Base-by-base conservation (phyloP, 805 yeast species). In the Candida adriatica region DNA sequence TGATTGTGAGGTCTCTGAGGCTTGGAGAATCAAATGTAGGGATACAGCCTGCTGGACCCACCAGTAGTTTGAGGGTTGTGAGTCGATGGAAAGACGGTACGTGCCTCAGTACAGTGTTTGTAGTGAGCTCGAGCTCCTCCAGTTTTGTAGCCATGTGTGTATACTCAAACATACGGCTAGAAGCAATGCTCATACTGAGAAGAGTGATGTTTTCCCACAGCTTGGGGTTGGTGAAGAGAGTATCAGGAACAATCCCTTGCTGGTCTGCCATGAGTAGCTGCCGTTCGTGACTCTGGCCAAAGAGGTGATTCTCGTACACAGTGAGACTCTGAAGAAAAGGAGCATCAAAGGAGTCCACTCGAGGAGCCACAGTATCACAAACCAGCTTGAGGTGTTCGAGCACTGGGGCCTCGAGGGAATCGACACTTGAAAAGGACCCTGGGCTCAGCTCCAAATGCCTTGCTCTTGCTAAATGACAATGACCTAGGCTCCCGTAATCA, bases 1-100 rank as follows among this genome's bases (percentile, higher is more conserved):
- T 8, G 6, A 35, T 24, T 6, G 14, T 10, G n/a, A 38, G 21
- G 21, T 28, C 26, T 13, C 26, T 32, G 16, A 38, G 16, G 2
- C 32, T 17, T 10, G 32, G 36, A 15, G 34, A 23, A 13, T 29
- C 5, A 20, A 38, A 38, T 15, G 24, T 17, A 4, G 38, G 42
- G 10, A 37, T 20, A 8, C 22, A 16, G 15, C 29, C 26, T 24
- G 35, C 20, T 28, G 25, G n/a, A 16, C 26, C 35, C 7, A 28
- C 21, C 10, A n/a, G 5, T 11, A 33, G 11, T 8, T 26, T 27
- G 13, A 37, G 28, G 11, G 17, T 30, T 24, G 20, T 28, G 23
- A 37, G 22, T 4, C n/a, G 8, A 10, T 35, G 33, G 29, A 37
- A 33, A 6, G n/a, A 33, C 4, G 3, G 13, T 26, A 17, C 13